Evolutionary conservation across 805 yeast genomes (phyloP), one percentile per base, ranked within the genome.

Genomic region (Candida nanaspora): DNA sequence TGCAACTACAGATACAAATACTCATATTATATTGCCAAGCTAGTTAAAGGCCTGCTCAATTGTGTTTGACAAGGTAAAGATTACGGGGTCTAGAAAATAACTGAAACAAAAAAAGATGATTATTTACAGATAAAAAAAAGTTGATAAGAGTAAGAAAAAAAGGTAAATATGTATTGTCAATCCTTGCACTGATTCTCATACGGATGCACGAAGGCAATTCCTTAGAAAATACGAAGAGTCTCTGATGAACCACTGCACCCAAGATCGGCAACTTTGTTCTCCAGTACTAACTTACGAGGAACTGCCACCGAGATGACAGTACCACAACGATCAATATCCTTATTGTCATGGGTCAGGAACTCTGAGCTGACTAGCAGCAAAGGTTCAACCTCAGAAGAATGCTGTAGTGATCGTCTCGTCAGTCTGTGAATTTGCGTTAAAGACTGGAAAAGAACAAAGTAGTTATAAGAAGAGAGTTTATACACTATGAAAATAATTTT

Each of bases 191-290:
- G 59, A 51, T 56, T 73, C 78, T 69, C 79, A 74, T 72, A 63
- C 76, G 78, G 76, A 74, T 64, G 68, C 80, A 73, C 80, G 77
- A 74, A 74, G 79, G 80, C 64, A 64, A 62, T 52, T 74, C 76
- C 76, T 72, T 70, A 68, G 70, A 59, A 63, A 59, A 51, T 52
- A 47, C 28, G 40, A 51, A 57, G 59, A 47, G 41, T 44, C 54
- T 62, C 73, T 50, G 56, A 72, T 72, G 78, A 68, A 64, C 65
- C 67, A 72, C 75, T 71, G 80, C 80, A 75, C 80, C 80, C 80
- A 74, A 75, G 80, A 75, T 66, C 71, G 66, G 65, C 56, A 69
- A 50, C 52, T 46, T 66, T 70, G 46, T 48, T 74, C 78, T 74
- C 78, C 79, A 72, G 76, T 63, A 63, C 72, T 65, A 60, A 44